These are phyloP conservation scores for Serendipita sp. DNA, from an alignment of 768 basidiomycete species.

Conservation along the genomic window DNA sequence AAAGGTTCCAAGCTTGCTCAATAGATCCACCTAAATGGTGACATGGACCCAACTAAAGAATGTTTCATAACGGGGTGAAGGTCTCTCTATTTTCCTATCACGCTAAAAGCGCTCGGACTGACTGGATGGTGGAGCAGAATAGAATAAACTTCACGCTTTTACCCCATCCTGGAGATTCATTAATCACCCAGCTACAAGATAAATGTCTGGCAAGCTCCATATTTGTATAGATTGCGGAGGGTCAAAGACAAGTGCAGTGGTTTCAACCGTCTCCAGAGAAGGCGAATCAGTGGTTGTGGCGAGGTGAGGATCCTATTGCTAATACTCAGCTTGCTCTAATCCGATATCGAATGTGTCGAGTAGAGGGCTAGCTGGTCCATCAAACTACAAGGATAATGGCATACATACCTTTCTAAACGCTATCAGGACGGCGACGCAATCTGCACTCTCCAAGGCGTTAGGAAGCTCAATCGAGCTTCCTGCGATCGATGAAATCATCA, in stretches of 20 bases:
- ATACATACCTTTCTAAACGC: slow-evolving; percentile 42
- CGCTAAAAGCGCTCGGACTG: too few species aligned
- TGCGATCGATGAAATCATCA: slow-evolving; percentile 10
- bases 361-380: slow-evolving; percentile 56
- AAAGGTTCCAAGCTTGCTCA: too few species aligned
- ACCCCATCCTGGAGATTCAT: too few species aligned
- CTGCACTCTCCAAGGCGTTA: slow-evolving; percentile 27
- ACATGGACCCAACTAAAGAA: too few species aligned
- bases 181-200: too few species aligned
- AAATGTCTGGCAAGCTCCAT: slow-evolving; percentile 24
- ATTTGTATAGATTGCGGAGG: slow-evolving; percentile 83
- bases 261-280: slow-evolving; percentile 27
- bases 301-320: too few species aligned
- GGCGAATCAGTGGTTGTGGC: neutral
- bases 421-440: slow-evolving; percentile 34
- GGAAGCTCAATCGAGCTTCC: slow-evolving; percentile 11
- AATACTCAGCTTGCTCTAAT: too few species aligned
- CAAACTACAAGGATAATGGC: slow-evolving; percentile 72
- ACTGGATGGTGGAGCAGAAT: too few species aligned
- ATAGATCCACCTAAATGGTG: too few species aligned
- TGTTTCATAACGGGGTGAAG: too few species aligned
- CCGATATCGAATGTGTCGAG: slow-evolving; percentile 23
- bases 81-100: too few species aligned
- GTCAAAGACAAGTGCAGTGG: slow-evolving; percentile 68
- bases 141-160: too few species aligned